Conservation (phyloP, 164 flowering plant species). For the Warburgia ugandensis region DNA sequence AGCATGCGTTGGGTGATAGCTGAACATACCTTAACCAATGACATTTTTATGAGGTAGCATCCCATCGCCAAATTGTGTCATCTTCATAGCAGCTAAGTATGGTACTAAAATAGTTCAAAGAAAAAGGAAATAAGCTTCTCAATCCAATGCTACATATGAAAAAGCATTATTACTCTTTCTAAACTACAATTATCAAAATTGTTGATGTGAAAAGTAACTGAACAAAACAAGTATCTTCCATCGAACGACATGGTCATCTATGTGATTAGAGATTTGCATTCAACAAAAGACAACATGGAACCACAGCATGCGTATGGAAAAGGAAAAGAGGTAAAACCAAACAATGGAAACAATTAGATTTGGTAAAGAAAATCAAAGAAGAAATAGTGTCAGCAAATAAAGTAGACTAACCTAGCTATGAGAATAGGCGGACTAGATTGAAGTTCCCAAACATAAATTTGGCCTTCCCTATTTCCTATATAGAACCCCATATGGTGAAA, state of each 20-base stretch:
- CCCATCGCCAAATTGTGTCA: conserved; percentile 99
- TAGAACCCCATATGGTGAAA: neutral
- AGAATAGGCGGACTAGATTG: conserved; percentile 91
- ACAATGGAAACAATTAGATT: neutral
- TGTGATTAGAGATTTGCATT: conserved; percentile 83
- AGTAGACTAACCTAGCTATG: conserved; percentile 46
- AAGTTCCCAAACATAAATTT: conserved; percentile 91
- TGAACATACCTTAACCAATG: too few relatives aligned
- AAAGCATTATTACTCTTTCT: neutral
- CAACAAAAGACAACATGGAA: conserved; percentile 67
- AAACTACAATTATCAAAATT: neutral
- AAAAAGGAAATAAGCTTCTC: too few relatives aligned
- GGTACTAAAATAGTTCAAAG: conserved; percentile 45
- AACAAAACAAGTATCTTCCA: conserved; percentile 56
- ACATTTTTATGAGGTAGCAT: conserved; percentile 41
- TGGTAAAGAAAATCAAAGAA: neutral
- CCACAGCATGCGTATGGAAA: neutral
- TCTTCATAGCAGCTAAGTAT: conserved; percentile 93
- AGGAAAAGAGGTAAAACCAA: neutral
- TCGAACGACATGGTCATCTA: conserved; percentile 95
- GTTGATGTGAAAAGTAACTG: neutral
- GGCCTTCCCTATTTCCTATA: conserved; percentile 97
- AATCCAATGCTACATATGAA: neutral
- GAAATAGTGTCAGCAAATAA: neutral
- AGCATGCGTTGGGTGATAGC: too few relatives aligned